These are phyloP conservation scores for Elongisporangium prolatum DNA, from an alignment of 352 stramenopile genomes.

Conservation along the genomic window DNA sequence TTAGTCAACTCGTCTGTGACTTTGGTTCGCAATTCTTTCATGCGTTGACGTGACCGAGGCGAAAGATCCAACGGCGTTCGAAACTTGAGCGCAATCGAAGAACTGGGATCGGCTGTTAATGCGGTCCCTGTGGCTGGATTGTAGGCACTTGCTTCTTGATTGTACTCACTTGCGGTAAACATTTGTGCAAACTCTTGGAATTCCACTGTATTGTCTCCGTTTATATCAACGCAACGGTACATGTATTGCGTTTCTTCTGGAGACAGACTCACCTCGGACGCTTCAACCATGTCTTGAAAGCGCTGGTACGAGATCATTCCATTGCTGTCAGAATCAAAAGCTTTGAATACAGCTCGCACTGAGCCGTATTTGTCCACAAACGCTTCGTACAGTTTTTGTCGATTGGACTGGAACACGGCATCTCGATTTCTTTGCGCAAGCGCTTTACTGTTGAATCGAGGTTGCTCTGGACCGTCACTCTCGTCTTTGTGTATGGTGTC, in stretches of 20 bases:
- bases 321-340: conserved; percentile 61
- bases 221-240: conserved; percentile 54
- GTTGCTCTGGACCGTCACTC: background rate
- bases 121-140: conserved; percentile 9
- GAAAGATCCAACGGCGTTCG: conserved; percentile 58
- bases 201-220: conserved; percentile 68
- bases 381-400: conserved; percentile 50
- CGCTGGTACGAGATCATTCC: conserved; percentile 73
- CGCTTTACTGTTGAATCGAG: background rate
- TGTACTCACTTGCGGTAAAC: conserved; percentile 38
- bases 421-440: conserved; percentile 1
- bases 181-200: conserved; percentile 74
- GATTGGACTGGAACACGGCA: conserved; percentile 26
- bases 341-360: conserved; percentile 68
- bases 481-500: background rate
- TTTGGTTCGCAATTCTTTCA: conserved; percentile 59
- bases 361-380: conserved; percentile 77
- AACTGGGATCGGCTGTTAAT: conserved; percentile 29
- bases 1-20: conserved; percentile 52
- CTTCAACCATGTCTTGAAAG: conserved; percentile 70
- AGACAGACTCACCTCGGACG: conserved; percentile 47
- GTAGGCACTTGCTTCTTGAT: conserved; percentile 25
- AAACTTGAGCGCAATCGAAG: conserved; percentile 60
- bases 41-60: conserved; percentile 46
- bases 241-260: conserved; percentile 35